Base-by-base conservation (phyloP, 805 yeast species). In the Metschnikowia continentalis region DNA sequence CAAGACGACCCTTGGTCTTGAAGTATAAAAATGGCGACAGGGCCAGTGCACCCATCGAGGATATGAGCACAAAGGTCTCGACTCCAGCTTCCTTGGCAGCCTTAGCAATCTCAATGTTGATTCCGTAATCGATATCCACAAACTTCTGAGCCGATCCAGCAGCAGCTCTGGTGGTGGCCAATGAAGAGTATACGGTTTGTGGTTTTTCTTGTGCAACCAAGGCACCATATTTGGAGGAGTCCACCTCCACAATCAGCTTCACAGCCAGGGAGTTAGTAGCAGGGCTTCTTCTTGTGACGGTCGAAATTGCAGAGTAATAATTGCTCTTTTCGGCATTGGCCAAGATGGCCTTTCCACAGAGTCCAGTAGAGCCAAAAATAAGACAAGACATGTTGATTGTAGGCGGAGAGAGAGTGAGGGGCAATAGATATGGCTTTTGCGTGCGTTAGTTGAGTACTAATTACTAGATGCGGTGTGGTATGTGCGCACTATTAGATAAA, bases 1-100 rank as follows among this genome's bases (percentile, higher is more conserved):
- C 97, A 45, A 87, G 72, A 47, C 83, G 79, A 30, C 96, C 96
- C 64, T 90, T 90, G 67, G 86, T 75, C 57, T 75, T 75, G 41
- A 80, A 47, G 60, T 90, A 90, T 4, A 84, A 77, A 39, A 88
- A 72, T n/a, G 58, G 58, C 0, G 96, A 86, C 35, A 61, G 57
- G 0, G 78, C 59, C 51, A 71, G 72, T 0, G 96, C 89, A n/a
- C 90, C 90, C 0, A 61, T 46, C 2, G 90, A 71, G 3, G 90
- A 82, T 5, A 90, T 77, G 13, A 90, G 63, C 3, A 90, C 83
- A 55, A 80, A 82, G 0, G 90, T 85, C 37, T 77, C 75, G 57
- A 81, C 81, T 0, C 94, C 94, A 1, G 79, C 77, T 4, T 72
- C 81, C 62, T 81, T 84, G 1, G 96, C 96, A 5, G 84, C 84